Percentiles rank a stretch among this genome's conserved stretches.
phyloP scores from a whole-genome alignment of 805 yeast species.

The Sugiyamaella smithiae region DNA sequence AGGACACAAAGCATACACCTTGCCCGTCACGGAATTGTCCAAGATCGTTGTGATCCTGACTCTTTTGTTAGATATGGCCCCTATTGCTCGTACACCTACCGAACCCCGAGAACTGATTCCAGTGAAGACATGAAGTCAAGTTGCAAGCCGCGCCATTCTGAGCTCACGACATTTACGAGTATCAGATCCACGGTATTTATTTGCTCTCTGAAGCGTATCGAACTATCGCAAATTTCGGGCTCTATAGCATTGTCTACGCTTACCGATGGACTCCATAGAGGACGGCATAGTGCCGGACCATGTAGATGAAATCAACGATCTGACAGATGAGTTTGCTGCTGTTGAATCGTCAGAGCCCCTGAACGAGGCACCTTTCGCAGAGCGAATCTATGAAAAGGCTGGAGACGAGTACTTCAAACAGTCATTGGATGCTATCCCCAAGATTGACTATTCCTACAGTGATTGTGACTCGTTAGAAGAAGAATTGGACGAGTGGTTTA shows the following conservation, averaged over 20 bases:
- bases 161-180: too few species aligned
- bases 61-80: conserved; percentile 13
- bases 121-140: conserved; percentile 15
- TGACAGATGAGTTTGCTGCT: conserved; percentile 23
- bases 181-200: too few species aligned
- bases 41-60: conserved; percentile 60
- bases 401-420: conserved; percentile 22
- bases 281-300: conserved; percentile 7
- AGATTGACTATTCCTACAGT: conserved; percentile 41
- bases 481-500: conserved; percentile 52
- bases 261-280: conserved; percentile 8
- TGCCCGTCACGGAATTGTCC: conserved; percentile 58
- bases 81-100: conserved; percentile 9
- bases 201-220: too few species aligned
- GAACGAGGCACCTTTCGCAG: conserved; percentile 19
- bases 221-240: too few species aligned
- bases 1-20: conserved; percentile 59
- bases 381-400: conserved; percentile 21
- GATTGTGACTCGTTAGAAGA: conserved; percentile 38
- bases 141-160: too few species aligned
- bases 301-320: conserved; percentile 7
- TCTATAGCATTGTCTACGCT: too few species aligned
- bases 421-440: conserved; percentile 36
- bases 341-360: conserved; percentile 21
- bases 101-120: conserved; percentile 19